phyloP scores from a whole-genome alignment of 768 basidiomycete genomes.

The Termitomyces bulborhizus region DNA sequence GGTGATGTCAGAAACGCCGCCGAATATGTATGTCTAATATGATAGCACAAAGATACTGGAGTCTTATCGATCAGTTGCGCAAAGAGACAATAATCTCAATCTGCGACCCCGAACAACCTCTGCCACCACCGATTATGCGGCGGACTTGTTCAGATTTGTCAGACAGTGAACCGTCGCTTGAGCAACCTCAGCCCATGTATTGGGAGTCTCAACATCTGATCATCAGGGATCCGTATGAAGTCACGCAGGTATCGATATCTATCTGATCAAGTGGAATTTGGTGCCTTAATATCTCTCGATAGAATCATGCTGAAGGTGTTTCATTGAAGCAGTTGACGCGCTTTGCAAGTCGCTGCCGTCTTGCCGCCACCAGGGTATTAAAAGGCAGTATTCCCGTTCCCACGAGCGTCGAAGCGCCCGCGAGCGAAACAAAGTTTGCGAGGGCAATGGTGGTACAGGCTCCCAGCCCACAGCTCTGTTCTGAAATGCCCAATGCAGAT shows the following conservation, averaged over 20 bases:
- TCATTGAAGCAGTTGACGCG: neutral
- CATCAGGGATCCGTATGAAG: slow-evolving; percentile 19
- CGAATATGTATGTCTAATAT: neutral
- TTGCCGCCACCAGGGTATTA: too few species aligned
- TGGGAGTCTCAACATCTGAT: slow-evolving; percentile 15
- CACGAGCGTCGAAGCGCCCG: too few species aligned
- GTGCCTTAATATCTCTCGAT: neutral
- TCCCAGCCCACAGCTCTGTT: too few species aligned
- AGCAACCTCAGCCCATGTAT: neutral
- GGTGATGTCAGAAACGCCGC: neutral
- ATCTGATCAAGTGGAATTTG: neutral
- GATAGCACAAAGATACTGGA: neutral
- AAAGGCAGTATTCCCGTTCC: too few species aligned
- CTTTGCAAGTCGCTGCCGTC: neutral
- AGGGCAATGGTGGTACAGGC: too few species aligned
- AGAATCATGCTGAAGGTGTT: slow-evolving; percentile 14
- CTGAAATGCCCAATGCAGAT: too few species aligned
- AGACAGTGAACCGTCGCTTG: neutral
- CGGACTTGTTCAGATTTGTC: neutral
- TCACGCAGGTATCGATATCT: slow-evolving; percentile 3
- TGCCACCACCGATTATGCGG: neutral
- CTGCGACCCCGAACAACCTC: neutral
- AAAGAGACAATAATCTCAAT: neutral
- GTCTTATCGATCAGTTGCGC: neutral
- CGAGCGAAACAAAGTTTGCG: too few species aligned